A percentile compares a stretch with the other conserved stretches of the same genome.
phyloP scores from a whole-genome alignment of 106 monocot species.

The Xerophyta viscosa region DNA sequence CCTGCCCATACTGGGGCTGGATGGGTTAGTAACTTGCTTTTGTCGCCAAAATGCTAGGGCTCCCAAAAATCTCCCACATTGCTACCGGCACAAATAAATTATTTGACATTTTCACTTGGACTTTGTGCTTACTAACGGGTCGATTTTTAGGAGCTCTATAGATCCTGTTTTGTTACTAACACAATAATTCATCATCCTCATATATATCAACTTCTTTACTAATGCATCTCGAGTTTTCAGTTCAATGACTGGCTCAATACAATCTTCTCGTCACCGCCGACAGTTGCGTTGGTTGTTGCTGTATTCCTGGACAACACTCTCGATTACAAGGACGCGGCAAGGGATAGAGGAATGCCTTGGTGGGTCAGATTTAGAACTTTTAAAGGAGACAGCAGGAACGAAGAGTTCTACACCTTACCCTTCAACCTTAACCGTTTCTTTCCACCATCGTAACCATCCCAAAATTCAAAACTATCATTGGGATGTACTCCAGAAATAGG shows the following conservation, averaged over 20 bases:
- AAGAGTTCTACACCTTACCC: slow-evolving; percentile 97
- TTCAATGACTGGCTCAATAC: slow-evolving; percentile 97
- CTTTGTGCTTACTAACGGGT: no score
- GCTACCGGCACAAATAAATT: no score
- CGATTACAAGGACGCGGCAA: slow-evolving; percentile 70
- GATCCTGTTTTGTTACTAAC: background rate
- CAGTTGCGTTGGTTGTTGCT: slow-evolving; percentile 68
- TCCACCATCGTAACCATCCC: slow-evolving; percentile 58
- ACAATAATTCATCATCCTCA: no score
- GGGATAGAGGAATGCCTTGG: slow-evolving; percentile 97
- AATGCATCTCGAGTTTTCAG: slow-evolving; percentile 29
- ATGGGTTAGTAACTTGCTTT: slow-evolving; percentile 52
- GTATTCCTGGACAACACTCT: slow-evolving; percentile 97
- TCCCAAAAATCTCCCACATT: background rate
- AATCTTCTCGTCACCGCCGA: slow-evolving; percentile 86
- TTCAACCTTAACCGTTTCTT: slow-evolving; percentile 99
- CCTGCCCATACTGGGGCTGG: slow-evolving; percentile 79
- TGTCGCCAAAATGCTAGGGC: background rate
- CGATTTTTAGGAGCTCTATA: no score
- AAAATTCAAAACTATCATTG: no score
- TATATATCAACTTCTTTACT: no score
- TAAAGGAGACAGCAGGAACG: slow-evolving; percentile 91
- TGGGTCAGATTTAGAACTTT: slow-evolving; percentile 90
- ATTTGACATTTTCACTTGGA: no score
- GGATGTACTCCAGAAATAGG: no score